Conservation (phyloP, 208 protist genomes). For the Paratrypanosoma confusum region DNA sequence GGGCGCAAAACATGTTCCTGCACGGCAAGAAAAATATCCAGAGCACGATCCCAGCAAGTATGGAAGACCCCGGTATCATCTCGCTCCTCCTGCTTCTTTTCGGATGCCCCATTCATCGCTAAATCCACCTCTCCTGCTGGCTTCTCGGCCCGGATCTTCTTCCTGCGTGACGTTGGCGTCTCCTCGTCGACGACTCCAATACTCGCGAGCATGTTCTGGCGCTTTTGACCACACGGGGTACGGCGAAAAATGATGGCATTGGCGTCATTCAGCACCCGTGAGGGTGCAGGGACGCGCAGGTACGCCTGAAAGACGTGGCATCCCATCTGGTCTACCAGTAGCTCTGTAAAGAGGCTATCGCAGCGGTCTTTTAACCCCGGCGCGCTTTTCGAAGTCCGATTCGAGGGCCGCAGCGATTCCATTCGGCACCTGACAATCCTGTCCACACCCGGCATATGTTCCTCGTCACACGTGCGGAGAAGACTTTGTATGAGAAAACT, state of each 20-base stretch:
- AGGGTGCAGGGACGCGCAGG: constrained; percentile 38
- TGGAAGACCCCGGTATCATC: no score
- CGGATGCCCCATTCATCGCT: constrained; percentile 1
- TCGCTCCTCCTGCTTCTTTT: no score
- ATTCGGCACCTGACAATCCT: no score
- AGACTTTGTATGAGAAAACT: constrained; percentile 81
- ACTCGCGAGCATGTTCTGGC: no score
- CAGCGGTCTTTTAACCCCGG: constrained; percentile 26
- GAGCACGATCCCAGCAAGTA: constrained; percentile 56
- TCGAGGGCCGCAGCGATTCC: no score
- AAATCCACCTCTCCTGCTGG: background rate
- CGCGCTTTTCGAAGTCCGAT: no score
- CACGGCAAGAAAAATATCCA: constrained; percentile 25
- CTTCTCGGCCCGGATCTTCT: background rate
- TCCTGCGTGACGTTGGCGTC: background rate
- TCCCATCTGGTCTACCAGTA: constrained; percentile 56
- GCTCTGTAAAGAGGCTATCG: constrained; percentile 34
- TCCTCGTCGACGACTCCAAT: no score
- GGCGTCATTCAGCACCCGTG: constrained; percentile 24
- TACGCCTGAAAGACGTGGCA: constrained; percentile 83
- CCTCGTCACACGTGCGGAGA: constrained; percentile 49
- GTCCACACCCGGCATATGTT: constrained; percentile 23
- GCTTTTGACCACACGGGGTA: no score
- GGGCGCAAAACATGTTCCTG: constrained; percentile 42
- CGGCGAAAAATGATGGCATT: no score